Base-by-base conservation (phyloP, 495 filamentous ascomycete species). In the Podospora australis region DNA sequence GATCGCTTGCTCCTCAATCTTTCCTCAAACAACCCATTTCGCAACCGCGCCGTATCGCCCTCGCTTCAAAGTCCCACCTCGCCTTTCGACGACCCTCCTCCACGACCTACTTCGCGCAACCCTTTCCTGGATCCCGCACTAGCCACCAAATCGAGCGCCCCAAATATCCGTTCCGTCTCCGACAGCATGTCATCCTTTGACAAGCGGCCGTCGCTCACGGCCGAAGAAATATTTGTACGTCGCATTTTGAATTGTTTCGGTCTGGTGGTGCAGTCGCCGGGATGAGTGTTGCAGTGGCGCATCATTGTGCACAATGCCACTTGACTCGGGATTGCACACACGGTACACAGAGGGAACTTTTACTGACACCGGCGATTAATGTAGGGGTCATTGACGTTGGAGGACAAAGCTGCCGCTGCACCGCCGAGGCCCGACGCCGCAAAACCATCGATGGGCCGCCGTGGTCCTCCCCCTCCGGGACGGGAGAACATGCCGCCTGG, bases 1-100 rank as follows among this genome's bases (percentile, higher is more conserved):
- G 65, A 78, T 28, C 74, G 72, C 39, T 64, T 77, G 59, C 62
- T 75, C 11, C 69, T 81, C 63, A 84, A 82, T 60, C 77, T 92
- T 60, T 78, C 81, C 50, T 97, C 92, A 53, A 97, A 97, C 75
- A 98, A 98, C 60, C 92, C 92, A n/a, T 98, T 98, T 65, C 84
- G 92, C 72, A 95, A 95, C 67, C 85, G 86, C 55, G 83, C 87
- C 38, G 70, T 78, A 6, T 92, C 90, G 48, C 90, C 88, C 41
- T 56, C 65, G 48, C 65, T 59, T 42, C 65, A 49, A 40, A 60
- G 63, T 53, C 75, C 63, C 57, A 69, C 62, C 59, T 74, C 69
- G 53, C 74, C 77, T 56, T 71, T 75, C 62, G 77, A 73, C 68
- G 61, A 70, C 63, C 67, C 74, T 64, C 77, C 64, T 60, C 73